Evolutionary conservation across 2,329 filamentous ascomycete genomes (phyloP).

Genomic region (Trichoderma gracile): DNA sequence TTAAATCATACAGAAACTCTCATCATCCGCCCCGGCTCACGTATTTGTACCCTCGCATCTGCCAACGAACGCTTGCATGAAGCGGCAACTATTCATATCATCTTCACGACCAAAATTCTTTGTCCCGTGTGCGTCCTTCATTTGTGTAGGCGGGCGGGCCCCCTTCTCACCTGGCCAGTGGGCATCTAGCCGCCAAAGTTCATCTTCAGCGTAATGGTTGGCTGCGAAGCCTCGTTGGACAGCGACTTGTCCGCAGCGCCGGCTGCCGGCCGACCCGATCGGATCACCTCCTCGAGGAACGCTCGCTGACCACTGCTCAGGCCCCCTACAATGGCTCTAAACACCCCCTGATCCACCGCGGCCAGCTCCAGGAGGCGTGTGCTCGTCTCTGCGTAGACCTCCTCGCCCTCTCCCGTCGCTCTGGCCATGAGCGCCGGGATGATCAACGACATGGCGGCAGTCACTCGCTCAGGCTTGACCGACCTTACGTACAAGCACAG

Average conservation of each 20-base stretch:
- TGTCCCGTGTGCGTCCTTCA: background rate
- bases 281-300: constrained; percentile 80
- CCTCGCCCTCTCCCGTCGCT: constrained; percentile 63
- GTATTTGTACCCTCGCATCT: background rate
- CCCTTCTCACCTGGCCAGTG: background rate
- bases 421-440: constrained; percentile 75
- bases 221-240: constrained; percentile 56
- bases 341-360: constrained; percentile 68
- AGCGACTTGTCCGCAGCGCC: constrained; percentile 43
- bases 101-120: background rate
- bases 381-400: constrained; percentile 71
- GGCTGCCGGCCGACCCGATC: constrained; percentile 57
- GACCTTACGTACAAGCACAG: constrained; percentile 69
- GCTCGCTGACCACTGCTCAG: constrained; percentile 70
- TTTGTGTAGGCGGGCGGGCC: background rate
- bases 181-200: constrained; percentile 64
- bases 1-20: constrained; percentile 23
- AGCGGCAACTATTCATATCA: background rate
- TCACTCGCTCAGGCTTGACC: constrained; percentile 47
- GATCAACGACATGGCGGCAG: constrained; percentile 71
- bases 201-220: constrained; percentile 93
- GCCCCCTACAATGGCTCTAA: constrained; percentile 70
- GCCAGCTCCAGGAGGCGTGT: constrained; percentile 78
- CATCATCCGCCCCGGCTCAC: background rate
- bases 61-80: constrained; percentile 19